These are phyloP conservation scores for Lycium barbarum DNA, from an alignment of 257 asterid species.

Conservation along the genomic window DNA sequence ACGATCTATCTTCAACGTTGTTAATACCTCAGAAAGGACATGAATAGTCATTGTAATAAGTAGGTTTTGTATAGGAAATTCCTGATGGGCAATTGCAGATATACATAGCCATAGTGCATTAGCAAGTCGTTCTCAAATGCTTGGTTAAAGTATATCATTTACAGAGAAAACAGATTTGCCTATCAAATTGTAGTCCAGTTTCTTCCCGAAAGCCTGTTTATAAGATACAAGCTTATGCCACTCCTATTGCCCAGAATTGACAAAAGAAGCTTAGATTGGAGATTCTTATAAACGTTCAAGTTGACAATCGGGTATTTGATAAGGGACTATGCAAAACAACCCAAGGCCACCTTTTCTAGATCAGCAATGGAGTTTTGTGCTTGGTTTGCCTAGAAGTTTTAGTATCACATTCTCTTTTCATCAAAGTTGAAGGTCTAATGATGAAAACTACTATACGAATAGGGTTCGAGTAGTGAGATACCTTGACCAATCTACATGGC, in stretches of 20 bases:
- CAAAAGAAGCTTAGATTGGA: not conserved
- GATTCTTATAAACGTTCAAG: not conserved
- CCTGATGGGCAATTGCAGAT: not conserved
- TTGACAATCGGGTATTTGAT: not conserved
- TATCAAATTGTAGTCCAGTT: not conserved
- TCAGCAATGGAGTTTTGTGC: not conserved
- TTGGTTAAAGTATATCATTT: not conserved
- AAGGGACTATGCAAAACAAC: not conserved
- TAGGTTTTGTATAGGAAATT: constrained; percentile 29
- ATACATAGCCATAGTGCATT: constrained; percentile 6
- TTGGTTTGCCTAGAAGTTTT: not conserved
- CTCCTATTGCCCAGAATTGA: not conserved
- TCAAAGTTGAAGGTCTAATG: not conserved
- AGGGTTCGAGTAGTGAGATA: too few species aligned
- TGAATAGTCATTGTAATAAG: constrained; percentile 10
- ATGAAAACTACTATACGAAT: not conserved
- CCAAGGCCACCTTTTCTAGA: not conserved
- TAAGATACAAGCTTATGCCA: not conserved
- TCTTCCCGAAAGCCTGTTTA: not conserved
- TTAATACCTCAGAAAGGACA: constrained; percentile 23
- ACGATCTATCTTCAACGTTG: constrained; percentile 5
- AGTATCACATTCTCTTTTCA: not conserved
- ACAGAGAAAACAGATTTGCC: not conserved
- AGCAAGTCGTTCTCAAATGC: not conserved
- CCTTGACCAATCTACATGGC: not conserved